phyloP scores from a whole-genome alignment of 768 basidiomycete species.

The Pholiota conissans region DNA sequence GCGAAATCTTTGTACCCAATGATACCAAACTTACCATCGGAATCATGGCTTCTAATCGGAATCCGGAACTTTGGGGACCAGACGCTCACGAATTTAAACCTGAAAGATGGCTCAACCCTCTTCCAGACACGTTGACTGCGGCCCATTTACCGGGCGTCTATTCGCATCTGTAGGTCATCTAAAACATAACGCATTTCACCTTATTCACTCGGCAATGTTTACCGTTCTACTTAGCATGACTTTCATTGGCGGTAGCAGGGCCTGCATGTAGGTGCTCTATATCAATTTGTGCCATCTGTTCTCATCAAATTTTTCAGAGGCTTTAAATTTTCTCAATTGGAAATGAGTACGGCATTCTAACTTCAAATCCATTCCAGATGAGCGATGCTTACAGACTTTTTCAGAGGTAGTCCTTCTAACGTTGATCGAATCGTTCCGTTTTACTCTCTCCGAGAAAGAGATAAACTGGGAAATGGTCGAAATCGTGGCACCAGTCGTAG shows the following conservation, averaged over 20 bases:
- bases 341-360: constrained; percentile 29
- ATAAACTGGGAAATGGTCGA: constrained; percentile 13
- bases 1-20: constrained; percentile 38
- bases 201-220: not conserved
- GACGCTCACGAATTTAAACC: constrained; percentile 44
- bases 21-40: constrained; percentile 41
- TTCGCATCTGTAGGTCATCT: constrained; percentile 20
- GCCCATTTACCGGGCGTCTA: constrained; percentile 24
- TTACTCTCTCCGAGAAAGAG: constrained; percentile 6
- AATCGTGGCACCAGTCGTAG: constrained; percentile 6
- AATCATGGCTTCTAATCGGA: constrained; percentile 33
- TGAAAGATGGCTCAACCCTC: constrained; percentile 36
- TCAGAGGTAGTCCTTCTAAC: constrained; percentile 10
- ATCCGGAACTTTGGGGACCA: constrained; percentile 38
- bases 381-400: not conserved
- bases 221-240: constrained; percentile 23
- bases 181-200: not conserved
- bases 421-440: constrained; percentile 10
- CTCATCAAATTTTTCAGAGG: too few relatives aligned
- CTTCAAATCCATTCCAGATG: not conserved
- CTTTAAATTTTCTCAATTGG: constrained; percentile 55
- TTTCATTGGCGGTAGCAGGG: constrained; percentile 42
- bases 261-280: constrained; percentile 42
- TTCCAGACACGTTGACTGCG: constrained; percentile 16
- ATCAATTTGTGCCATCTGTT: too few relatives aligned